A percentile compares a stretch with the other conserved stretches of the same genome.
phyloP scores from a whole-genome alignment of 148 eudicot species.

The Rhododendron vialii region DNA sequence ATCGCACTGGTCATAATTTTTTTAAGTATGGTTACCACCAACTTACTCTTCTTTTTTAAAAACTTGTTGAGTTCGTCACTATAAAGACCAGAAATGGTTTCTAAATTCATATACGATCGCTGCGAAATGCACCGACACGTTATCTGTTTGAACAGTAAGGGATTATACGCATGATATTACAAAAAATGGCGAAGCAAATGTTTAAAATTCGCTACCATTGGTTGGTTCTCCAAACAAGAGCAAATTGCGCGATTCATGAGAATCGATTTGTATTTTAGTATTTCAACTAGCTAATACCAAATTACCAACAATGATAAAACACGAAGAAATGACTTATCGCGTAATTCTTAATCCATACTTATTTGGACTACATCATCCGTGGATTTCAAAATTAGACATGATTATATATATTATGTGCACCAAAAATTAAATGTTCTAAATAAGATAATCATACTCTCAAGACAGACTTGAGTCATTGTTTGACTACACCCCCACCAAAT shows the following conservation, averaged over 20 bases:
- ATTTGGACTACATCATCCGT: background rate
- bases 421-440: background rate
- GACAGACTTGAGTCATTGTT: background rate
- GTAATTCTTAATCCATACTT: background rate
- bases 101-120: too few relatives aligned
- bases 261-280: background rate
- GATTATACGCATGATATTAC: background rate
- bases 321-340: background rate
- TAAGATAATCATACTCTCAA: background rate
- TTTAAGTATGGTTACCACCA: too few relatives aligned
- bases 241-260: background rate
- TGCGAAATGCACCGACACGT: too few relatives aligned
- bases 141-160: too few relatives aligned
- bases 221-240: background rate
- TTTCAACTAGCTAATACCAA: background rate
- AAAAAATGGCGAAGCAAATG: background rate
- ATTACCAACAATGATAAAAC: background rate
- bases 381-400: background rate
- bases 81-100: background rate
- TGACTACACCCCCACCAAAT: background rate
- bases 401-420: background rate
- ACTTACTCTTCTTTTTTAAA: too few relatives aligned
- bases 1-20: too few relatives aligned
- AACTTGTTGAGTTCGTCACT: too few relatives aligned
- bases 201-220: background rate